Base-by-base conservation (phyloP, 1,139 yeast species). In the Scheffersomyces quercinus region DNA sequence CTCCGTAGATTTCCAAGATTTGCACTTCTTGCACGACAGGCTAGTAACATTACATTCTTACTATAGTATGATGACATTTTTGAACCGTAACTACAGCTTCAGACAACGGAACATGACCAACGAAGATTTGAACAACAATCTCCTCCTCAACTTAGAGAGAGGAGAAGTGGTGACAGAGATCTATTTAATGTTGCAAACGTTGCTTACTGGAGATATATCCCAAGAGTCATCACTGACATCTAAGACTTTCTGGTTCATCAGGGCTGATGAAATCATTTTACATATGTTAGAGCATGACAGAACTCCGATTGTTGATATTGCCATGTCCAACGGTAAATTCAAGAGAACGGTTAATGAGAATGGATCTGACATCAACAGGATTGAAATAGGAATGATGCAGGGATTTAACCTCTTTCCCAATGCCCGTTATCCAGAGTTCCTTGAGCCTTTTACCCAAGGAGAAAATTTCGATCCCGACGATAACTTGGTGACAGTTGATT, bases 231-330 rank as follows among this genome's bases (percentile, higher is more conserved):
- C 50, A 5, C 42, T 37, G 12, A 42, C 43, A 15, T 56, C 68
- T 6, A 54, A 55, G 44, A 57, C 66, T 12, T 77, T 79, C 46
- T 85, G 93, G 88, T 68, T 78, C 12, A 70, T 89, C 26, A 72
- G 82, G 26, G 82, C 95, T 0, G 78, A 74, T 50, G 66, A 72
- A 46, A 60, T 74, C 28, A 67, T 72, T 28, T 54, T 73, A 35
- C 77, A 73, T 45, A 66, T 74, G 68, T 56, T 74, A 34, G 73
- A 73, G 44, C 75, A 73, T 51, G 71, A 73, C 48, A 46, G 78
- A 20, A 58, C 64, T 1, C 77, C 79, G 3, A 70, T 74, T 15
- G 48, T 74, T 35, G 77, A 74, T 48, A 48, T 74, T 39, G 73
- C 70, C 0, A 56, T 74, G 54, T 73, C 75, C 5, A 55, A 60